phyloP scores from a whole-genome alignment of 1,139 yeast species.

The Yamadazyma pseudoaaseri region DNA sequence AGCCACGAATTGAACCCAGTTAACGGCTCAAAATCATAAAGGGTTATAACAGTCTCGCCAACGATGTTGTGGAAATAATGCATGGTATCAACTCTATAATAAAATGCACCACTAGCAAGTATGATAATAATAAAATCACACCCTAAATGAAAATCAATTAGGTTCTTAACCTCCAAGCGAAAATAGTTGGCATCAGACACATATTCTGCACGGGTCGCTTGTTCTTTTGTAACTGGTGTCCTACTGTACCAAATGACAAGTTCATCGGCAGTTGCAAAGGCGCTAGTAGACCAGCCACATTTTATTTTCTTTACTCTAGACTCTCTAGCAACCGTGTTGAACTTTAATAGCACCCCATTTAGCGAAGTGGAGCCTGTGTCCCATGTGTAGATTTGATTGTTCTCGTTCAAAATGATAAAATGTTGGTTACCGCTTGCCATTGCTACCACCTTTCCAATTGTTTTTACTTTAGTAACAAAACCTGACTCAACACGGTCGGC shows the following conservation, averaged over 20 bases:
- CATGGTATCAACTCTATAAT: slow-evolving; percentile 9
- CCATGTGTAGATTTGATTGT: slow-evolving; percentile 60
- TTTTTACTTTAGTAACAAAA: slow-evolving; percentile 26
- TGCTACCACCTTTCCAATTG: slow-evolving; percentile 38
- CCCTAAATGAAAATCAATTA: slow-evolving; percentile 57
- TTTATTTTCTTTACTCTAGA: slow-evolving; percentile 41
- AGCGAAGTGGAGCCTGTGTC: slow-evolving; percentile 46
- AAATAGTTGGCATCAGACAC: slow-evolving; percentile 36
- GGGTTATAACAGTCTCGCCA: slow-evolving; percentile 8
- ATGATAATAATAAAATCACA: slow-evolving; percentile 52
- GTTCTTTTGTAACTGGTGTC: slow-evolving; percentile 18
- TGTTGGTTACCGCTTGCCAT: slow-evolving; percentile 68
- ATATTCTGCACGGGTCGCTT: slow-evolving; percentile 17
- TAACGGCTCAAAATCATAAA: slow-evolving; percentile 10
- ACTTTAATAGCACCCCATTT: slow-evolving; percentile 48
- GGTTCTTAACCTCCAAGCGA: slow-evolving; percentile 33
- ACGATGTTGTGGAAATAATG: slow-evolving; percentile 12
- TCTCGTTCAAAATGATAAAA: slow-evolving; percentile 59
- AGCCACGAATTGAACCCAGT: slow-evolving; percentile 33
- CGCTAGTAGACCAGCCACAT: slow-evolving; percentile 72
- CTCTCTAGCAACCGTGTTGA: slow-evolving; percentile 22
- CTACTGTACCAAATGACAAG: slow-evolving; percentile 61
- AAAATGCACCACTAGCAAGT: slow-evolving; percentile 37
- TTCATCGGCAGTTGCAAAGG: slow-evolving; percentile 53
- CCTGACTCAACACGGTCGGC: slow-evolving; percentile 22